These are phyloP conservation scores for Malus hybrid DNA, from an alignment of 331 rosid genomes.

Conservation along the genomic window DNA sequence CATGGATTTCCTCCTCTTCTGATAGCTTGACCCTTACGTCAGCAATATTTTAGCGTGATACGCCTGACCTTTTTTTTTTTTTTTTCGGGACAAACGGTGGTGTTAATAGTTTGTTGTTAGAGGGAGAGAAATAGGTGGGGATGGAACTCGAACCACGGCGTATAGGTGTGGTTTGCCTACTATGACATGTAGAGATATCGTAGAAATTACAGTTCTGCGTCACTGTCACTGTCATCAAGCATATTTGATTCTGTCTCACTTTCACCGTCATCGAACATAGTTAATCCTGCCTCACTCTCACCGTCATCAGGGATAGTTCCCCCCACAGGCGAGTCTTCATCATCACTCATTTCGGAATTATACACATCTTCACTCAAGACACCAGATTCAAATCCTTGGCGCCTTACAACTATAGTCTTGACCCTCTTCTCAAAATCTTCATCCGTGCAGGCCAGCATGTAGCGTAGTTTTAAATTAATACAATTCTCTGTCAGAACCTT, in stretches of 20 bases:
- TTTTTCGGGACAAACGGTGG: too few relatives aligned
- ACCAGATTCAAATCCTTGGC: conserved; percentile 44
- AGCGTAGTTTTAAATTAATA: conserved; percentile 64
- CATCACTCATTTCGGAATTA: background rate
- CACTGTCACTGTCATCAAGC: background rate
- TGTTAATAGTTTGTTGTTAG: too few relatives aligned
- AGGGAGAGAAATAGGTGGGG: background rate
- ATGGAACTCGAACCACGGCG: background rate
- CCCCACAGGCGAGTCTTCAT: conserved; percentile 2
- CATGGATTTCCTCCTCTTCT: background rate
- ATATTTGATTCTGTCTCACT: background rate
- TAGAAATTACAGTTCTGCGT: conserved; percentile 1
- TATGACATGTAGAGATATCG: background rate
- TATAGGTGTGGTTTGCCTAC: background rate
- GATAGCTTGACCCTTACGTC: background rate
- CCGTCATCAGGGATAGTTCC: background rate
- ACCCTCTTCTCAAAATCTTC: conserved; percentile 72
- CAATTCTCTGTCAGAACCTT: conserved; percentile 67
- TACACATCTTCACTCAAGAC: conserved; percentile 14
- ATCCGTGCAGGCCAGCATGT: conserved; percentile 72
- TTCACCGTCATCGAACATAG: background rate
- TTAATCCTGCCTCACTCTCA: conserved; percentile 7
- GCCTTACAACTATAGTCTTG: conserved; percentile 36
- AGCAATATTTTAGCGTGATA: too few relatives aligned
- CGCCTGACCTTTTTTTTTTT: too few relatives aligned